Evolutionary conservation across 129 eudicot genomes (phyloP), one percentile per base, ranked within the genome.

Genomic region (Artemisia annua): DNA sequence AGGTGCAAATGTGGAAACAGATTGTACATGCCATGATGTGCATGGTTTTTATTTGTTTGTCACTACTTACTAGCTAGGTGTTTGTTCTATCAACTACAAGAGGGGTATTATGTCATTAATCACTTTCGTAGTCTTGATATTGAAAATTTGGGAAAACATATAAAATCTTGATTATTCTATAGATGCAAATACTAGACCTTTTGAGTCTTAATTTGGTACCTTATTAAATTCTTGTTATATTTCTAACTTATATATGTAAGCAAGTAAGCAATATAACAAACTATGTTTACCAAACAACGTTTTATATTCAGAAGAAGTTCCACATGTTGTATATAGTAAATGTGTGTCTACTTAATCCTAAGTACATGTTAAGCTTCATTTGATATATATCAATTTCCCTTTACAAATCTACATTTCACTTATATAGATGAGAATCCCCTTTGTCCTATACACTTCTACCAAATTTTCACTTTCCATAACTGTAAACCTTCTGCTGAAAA

Each of bases 1-100:
- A 82, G 97, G 79, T 91, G 97, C 89, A 91, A 91, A 72, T 91
- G 97, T 83, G 89, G 91, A 50, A 84, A 91, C 71, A 84, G 69
- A 71, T 77, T 91, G 80, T 91, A 81, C 82, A 87, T 88, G 95
- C 97, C 97, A 49, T 91, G 80, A 63, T 73, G 53, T 73, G 53
- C 65, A 78, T 71, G 63, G 44, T 3, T 78, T 62, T 65, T 61
- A 39, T 59, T 68, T 51, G 75, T 70, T 32, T 69, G 48, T 72
- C n/a, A n/a, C n/a, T n/a, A n/a, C n/a, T n/a, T 71, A 56, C 28
- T 71, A 56, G 78, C 48, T 69, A 69, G 62, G 14, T 51, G 35
- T 63, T 78, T 62, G 77, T 63, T 71, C 13, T 63, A 64, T 78
- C 28, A 54, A 30, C 15, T 71, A 53, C 61, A 9, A 63, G 81